Percentiles rank a stretch among this genome's conserved stretches.
Conservation (phyloP, 768 basidiomycete species). For the Leucosporidium scottii region DNA sequence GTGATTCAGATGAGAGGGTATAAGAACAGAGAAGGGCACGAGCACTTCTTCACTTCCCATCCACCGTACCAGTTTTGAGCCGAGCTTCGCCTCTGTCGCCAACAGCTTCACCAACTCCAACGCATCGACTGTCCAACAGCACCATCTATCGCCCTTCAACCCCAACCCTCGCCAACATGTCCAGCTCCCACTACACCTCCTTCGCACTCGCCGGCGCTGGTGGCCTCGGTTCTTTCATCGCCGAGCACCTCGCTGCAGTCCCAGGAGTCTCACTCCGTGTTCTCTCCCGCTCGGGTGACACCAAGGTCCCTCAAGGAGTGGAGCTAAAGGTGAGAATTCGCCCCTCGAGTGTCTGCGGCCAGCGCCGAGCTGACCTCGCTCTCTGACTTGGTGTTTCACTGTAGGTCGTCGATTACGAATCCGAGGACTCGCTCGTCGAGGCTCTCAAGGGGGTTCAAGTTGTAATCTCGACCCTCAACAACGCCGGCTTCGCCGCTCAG, state of each 20-base stretch:
- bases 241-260: background rate
- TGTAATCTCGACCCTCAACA: constrained; percentile 9
- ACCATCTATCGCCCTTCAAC: too few species aligned
- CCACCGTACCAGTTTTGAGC: too few species aligned
- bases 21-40: too few species aligned
- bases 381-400: too few species aligned
- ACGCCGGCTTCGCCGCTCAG: constrained; percentile 21
- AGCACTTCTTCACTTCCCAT: too few species aligned
- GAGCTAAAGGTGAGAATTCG: background rate
- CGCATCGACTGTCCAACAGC: too few species aligned
- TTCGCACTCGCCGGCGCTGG: constrained; percentile 27
- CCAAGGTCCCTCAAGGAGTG: background rate
- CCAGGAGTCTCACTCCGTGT: background rate
- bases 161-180: background rate
- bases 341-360: too few species aligned
- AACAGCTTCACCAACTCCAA: too few species aligned
- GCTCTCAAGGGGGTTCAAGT: constrained; percentile 17
- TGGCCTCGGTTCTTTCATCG: constrained; percentile 16
- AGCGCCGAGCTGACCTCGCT: too few species aligned
- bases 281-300: background rate
- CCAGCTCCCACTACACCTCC: constrained; percentile 4
- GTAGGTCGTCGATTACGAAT: constrained; percentile 9
- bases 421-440: background rate
- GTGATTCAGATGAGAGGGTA: too few species aligned
- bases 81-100: too few species aligned